Conservation (phyloP, 2,329 filamentous ascomycete genomes). For the Cytospora piceae region DNA sequence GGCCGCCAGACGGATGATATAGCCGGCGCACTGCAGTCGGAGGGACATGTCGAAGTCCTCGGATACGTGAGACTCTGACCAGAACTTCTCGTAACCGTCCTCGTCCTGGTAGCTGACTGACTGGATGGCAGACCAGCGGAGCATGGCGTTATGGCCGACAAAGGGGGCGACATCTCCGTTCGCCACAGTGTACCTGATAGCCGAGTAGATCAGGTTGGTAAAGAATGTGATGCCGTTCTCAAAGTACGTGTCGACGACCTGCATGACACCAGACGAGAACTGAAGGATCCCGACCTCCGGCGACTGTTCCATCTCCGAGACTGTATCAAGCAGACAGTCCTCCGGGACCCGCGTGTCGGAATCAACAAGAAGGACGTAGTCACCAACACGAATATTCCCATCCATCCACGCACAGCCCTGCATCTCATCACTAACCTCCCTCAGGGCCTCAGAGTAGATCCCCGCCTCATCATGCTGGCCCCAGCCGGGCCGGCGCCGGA, state of each 20-base stretch:
- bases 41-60: conserved; percentile 85
- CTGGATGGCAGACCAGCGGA: conserved; percentile 76
- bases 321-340: conserved; percentile 78
- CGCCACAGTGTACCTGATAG: conserved; percentile 76
- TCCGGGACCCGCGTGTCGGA: conserved; percentile 78
- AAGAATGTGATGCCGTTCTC: conserved; percentile 74
- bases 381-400: conserved; percentile 83
- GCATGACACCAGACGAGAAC: conserved; percentile 78
- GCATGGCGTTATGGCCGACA: conserved; percentile 78
- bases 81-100: conserved; percentile 77
- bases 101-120: conserved; percentile 69
- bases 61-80: conserved; percentile 79
- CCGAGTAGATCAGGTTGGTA: conserved; percentile 75
- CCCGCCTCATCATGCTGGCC: conserved; percentile 68
- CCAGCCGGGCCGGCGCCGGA: conserved; percentile 65
- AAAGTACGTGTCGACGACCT: conserved; percentile 74
- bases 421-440: conserved; percentile 64
- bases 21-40: conserved; percentile 72
- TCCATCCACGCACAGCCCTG: conserved; percentile 77
- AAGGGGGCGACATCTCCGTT: conserved; percentile 79
- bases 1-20: conserved; percentile 72
- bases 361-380: conserved; percentile 80
- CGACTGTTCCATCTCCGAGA: conserved; percentile 80
- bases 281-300: conserved; percentile 80
- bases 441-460: conserved; percentile 68